These are phyloP conservation scores for Gossypium gossypioides DNA, from an alignment of 441 rosid genomes.

Conservation along the genomic window DNA sequence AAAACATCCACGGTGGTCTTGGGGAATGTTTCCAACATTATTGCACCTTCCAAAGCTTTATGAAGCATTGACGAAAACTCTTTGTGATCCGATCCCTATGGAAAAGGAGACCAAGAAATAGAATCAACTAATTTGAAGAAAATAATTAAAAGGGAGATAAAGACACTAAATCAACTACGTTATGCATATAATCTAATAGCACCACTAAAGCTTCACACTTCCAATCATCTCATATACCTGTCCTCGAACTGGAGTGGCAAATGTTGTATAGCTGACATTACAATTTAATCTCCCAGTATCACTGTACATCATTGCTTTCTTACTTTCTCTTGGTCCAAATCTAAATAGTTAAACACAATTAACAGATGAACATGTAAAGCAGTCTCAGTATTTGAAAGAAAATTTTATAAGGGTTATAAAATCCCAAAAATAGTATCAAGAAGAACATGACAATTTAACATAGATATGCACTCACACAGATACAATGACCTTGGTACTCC, in stretches of 20 bases:
- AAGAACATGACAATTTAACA: neutral
- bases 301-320: constrained; percentile 84
- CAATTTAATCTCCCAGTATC: constrained; percentile 77
- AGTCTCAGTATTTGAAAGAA: neutral
- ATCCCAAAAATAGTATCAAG: neutral
- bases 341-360: constrained; percentile 26
- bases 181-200: neutral
- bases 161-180: constrained; percentile 9
- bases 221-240: constrained; percentile 38
- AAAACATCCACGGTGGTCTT: constrained; percentile 40
- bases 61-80: constrained; percentile 79
- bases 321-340: constrained; percentile 95
- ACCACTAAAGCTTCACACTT: constrained; percentile 4
- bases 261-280: constrained; percentile 71
- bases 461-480: constrained; percentile 62
- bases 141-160: neutral
- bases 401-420: neutral
- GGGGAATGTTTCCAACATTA: constrained; percentile 75
- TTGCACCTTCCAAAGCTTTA: constrained; percentile 83
- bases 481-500: constrained; percentile 84
- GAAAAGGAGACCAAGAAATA: constrained; percentile 9
- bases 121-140: constrained; percentile 15
- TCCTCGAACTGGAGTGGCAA: constrained; percentile 54
- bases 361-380: neutral
- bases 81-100: constrained; percentile 69